These are phyloP conservation scores for Lecanoromycetidae sp. DNA, from an alignment of 2,329 filamentous ascomycete species.

Conservation along the genomic window DNA sequence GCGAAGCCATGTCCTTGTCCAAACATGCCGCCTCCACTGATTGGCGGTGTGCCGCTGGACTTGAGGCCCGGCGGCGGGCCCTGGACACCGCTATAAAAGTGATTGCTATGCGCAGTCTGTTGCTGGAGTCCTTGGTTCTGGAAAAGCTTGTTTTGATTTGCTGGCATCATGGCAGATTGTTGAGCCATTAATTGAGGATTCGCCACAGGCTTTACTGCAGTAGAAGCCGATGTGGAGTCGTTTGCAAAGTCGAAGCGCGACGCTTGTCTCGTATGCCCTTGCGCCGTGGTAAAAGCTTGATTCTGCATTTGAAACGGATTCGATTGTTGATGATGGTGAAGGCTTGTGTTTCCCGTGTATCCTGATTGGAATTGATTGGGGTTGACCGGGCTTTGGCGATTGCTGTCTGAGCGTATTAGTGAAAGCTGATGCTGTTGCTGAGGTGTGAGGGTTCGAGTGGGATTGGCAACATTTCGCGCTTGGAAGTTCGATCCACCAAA, in stretches of 20 bases:
- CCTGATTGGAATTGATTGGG: slow-evolving; percentile 29
- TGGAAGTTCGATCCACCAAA: slow-evolving; percentile 33
- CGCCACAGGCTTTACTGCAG: slow-evolving; percentile 61
- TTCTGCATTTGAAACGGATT: slow-evolving; percentile 38
- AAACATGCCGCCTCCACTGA: slow-evolving; percentile 69
- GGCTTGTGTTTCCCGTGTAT: slow-evolving; percentile 27
- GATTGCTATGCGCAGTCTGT: slow-evolving; percentile 41
- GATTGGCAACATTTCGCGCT: slow-evolving; percentile 47
- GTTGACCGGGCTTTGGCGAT: slow-evolving; percentile 49
- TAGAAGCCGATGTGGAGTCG: slow-evolving; percentile 48
- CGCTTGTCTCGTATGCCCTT: slow-evolving; percentile 65
- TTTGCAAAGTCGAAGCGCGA: slow-evolving; percentile 83
- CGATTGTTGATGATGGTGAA: slow-evolving; percentile 33
- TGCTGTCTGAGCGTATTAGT: slow-evolving; percentile 44
- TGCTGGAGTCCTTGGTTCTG: slow-evolving; percentile 47
- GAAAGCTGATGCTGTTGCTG: slow-evolving; percentile 66
- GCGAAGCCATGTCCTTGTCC: slow-evolving; percentile 79
- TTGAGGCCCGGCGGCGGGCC: slow-evolving; percentile 92
- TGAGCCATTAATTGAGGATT: slow-evolving; percentile 73
- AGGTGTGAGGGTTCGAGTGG: slow-evolving; percentile 63
- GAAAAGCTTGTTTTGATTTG: slow-evolving; percentile 29
- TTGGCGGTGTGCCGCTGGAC: slow-evolving; percentile 84
- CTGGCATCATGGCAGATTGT: slow-evolving; percentile 72
- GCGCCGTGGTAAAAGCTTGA: slow-evolving; percentile 39
- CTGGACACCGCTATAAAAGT: slow-evolving; percentile 73